A percentile compares a stretch with the other conserved stretches of the same genome.
phyloP scores from a whole-genome alignment of 176 grass and related monocot genomes.

The Metroxylon sagu region DNA sequence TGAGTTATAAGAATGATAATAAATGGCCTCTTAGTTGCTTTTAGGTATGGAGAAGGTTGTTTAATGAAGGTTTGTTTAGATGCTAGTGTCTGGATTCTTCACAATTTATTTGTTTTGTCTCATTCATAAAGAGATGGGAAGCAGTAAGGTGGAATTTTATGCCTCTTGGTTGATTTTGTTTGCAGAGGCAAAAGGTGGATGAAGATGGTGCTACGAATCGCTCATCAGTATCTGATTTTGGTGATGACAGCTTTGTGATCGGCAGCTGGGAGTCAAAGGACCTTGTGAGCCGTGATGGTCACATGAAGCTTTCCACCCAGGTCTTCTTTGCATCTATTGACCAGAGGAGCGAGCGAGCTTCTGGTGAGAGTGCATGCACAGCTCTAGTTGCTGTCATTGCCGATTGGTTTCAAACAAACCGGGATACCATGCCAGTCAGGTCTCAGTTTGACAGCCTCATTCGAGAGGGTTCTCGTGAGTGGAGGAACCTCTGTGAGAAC shows the following conservation, averaged over 20 bases:
- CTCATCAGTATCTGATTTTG: slow-evolving; percentile 55
- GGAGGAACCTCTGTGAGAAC: slow-evolving; percentile 15
- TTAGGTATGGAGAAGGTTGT: no score
- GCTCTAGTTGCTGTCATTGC: slow-evolving; percentile 18
- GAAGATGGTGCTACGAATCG: slow-evolving; percentile 36
- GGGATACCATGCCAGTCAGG: slow-evolving; percentile 3
- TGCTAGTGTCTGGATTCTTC: no score
- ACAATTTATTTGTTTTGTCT: no score
- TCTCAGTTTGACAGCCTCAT: slow-evolving; percentile 22
- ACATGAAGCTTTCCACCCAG: slow-evolving; percentile 7
- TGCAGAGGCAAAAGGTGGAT: slow-evolving; percentile 48
- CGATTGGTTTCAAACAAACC: slow-evolving; percentile 12
- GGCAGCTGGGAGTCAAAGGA: slow-evolving; percentile 31
- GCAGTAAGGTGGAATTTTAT: no score
- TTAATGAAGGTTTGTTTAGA: no score
- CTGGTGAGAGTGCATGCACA: slow-evolving; percentile 18
- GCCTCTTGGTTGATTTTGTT: slow-evolving; percentile 2
- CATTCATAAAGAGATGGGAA: no score
- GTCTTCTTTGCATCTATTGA: slow-evolving; percentile 23
- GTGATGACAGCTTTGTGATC: slow-evolving; percentile 81
- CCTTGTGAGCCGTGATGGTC: slow-evolving; percentile 9
- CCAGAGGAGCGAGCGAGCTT: slow-evolving; percentile 14
- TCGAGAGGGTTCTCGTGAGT: slow-evolving; percentile 12
- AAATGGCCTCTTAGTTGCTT: no score
- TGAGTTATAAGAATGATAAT: no score